Percentiles rank a stretch among this genome's conserved stretches.
Evolutionary conservation across 768 basidiomycete genomes (phyloP).

Genomic region (Suillus plorans): DNA sequence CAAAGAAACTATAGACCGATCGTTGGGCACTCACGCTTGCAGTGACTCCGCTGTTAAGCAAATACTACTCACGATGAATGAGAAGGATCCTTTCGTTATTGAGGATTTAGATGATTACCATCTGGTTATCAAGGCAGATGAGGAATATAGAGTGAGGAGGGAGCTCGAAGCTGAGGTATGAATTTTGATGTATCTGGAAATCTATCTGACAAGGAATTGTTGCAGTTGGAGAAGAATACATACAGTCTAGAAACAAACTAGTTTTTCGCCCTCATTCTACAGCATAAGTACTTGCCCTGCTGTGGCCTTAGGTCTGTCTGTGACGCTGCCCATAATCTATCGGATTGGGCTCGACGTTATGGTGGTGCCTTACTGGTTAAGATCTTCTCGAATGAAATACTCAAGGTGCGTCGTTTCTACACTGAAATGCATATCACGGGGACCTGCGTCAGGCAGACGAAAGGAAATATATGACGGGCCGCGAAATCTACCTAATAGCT

Average conservation of each 20-base stretch:
- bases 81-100: conserved; percentile 77
- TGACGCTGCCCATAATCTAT: background rate
- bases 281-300: background rate
- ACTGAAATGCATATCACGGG: background rate
- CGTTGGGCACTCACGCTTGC: conserved; percentile 6
- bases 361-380: background rate
- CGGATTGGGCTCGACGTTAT: background rate
- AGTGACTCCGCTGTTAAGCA: conserved; percentile 92
- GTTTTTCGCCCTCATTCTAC: background rate
- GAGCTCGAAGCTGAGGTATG: conserved; percentile 77
- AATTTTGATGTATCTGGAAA: conserved; percentile 9
- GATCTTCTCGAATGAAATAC: background rate
- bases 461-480: background rate
- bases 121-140: conserved; percentile 79
- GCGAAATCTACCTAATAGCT: background rate
- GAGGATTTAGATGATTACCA: conserved; percentile 86
- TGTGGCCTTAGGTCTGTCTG: background rate
- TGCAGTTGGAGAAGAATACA: conserved; percentile 82
- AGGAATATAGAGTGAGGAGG: conserved; percentile 68
- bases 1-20: background rate
- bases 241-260: conserved; percentile 59
- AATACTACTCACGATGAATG: conserved; percentile 80
- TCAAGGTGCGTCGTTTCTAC: background rate
- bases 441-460: background rate
- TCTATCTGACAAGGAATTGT: conserved; percentile 7